Conservation (phyloP, 495 filamentous ascomycete genomes). For the Neurospora discreta region DNA sequence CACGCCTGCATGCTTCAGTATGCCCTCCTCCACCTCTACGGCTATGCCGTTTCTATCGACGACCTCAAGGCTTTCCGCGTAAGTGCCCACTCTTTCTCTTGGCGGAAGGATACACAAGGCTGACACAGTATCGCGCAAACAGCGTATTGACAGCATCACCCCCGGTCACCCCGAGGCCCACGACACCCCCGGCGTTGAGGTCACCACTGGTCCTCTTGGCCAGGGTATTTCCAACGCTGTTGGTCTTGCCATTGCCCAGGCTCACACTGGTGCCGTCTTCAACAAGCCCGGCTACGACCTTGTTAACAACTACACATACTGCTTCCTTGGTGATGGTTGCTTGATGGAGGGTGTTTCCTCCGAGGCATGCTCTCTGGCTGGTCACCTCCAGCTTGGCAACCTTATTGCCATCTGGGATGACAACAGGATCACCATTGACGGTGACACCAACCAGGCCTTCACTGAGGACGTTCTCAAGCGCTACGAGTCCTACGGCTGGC, state of each 20-base stretch:
- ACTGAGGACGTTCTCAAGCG: conserved; percentile 94
- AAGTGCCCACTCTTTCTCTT: conserved; percentile 27
- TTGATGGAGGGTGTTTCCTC: conserved; percentile 95
- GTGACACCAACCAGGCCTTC: conserved; percentile 89
- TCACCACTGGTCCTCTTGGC: conserved; percentile 93
- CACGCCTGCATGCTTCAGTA: conserved; percentile 99
- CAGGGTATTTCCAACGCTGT: conserved; percentile 94
- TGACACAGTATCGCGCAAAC: conserved; percentile 7
- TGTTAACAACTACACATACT: conserved; percentile 92
- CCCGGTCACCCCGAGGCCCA: conserved; percentile 95
- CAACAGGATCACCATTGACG: conserved; percentile 90
- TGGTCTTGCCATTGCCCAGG: conserved; percentile 92
- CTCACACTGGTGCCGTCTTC: conserved; percentile 78
- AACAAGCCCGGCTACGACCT: conserved; percentile 95
- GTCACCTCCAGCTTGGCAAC: conserved; percentile 96
- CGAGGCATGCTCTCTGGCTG: conserved; percentile 86
- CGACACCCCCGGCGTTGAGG: conserved; percentile 93
- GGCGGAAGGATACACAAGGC: neutral
- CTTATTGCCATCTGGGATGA: conserved; percentile 95
- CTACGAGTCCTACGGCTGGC: conserved; percentile 98
- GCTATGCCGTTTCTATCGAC: conserved; percentile 74
- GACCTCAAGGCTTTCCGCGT: conserved; percentile 94
- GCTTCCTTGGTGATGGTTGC: conserved; percentile 96
- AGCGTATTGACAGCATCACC: conserved; percentile 84
- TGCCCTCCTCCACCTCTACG: conserved; percentile 92